Conservation (phyloP, 2,329 filamentous ascomycete species). For the Cladosporium velox region DNA sequence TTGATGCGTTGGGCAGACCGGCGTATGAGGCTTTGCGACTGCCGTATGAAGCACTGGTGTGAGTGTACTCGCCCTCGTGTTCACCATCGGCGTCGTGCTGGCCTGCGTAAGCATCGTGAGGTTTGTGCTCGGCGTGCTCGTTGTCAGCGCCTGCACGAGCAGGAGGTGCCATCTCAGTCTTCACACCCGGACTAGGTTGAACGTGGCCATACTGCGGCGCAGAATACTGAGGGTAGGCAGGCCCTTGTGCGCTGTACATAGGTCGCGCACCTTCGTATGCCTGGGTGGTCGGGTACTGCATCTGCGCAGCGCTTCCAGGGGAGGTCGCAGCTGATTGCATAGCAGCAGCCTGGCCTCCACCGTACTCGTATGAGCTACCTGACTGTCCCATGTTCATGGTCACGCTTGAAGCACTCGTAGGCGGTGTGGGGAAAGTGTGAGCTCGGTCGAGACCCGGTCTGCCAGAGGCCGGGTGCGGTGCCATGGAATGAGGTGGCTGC, state of each 20-base stretch:
- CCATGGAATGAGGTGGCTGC: slow-evolving; percentile 67
- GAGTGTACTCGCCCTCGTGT: slow-evolving; percentile 76
- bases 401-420: slow-evolving; percentile 86
- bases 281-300: slow-evolving; percentile 74
- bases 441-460: slow-evolving; percentile 80
- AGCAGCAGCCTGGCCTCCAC: slow-evolving; percentile 45
- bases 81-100: slow-evolving; percentile 40
- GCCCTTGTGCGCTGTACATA: slow-evolving; percentile 65
- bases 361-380: slow-evolving; percentile 78
- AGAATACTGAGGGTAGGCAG: slow-evolving; percentile 55
- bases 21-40: slow-evolving; percentile 72
- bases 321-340: slow-evolving; percentile 70
- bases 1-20: slow-evolving; percentile 68
- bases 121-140: slow-evolving; percentile 68
- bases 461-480: slow-evolving; percentile 56
- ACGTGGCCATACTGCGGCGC: slow-evolving; percentile 68
- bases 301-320: slow-evolving; percentile 72
- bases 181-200: slow-evolving; percentile 66
- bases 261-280: slow-evolving; percentile 75
- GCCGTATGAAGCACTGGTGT: slow-evolving; percentile 72
- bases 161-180: slow-evolving; percentile 83
- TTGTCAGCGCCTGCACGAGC: slow-evolving; percentile 61
- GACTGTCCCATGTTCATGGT: slow-evolving; percentile 70
- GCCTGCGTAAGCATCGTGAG: slow-evolving; percentile 59
- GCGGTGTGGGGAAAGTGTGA: slow-evolving; percentile 91